phyloP scores from a whole-genome alignment of 2,329 filamentous ascomycete genomes.

The Aspergillus ochraceus region DNA sequence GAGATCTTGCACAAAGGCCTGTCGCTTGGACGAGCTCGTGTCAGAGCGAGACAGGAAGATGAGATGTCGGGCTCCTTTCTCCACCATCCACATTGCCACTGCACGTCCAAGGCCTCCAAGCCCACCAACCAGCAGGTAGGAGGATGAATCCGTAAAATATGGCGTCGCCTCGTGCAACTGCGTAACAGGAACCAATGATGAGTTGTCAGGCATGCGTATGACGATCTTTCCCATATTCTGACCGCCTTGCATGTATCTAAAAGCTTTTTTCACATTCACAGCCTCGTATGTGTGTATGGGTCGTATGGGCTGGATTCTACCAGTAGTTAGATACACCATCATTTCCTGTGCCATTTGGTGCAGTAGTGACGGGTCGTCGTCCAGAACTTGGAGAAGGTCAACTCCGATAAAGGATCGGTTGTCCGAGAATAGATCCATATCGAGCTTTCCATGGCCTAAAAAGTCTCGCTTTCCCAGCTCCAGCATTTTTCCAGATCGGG shows the following conservation, averaged over 20 bases:
- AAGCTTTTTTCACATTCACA: conserved; percentile 37
- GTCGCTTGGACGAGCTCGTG: conserved; percentile 8
- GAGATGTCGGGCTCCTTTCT: conserved; percentile 35
- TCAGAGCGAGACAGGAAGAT: conserved; percentile 35
- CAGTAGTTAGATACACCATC: conserved; percentile 1
- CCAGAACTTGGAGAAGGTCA: conserved; percentile 21
- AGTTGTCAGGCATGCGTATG: conserved; percentile 10
- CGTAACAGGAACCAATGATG: background rate
- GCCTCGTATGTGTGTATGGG: conserved; percentile 25
- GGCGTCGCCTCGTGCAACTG: conserved; percentile 1
- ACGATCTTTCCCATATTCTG: conserved; percentile 50
- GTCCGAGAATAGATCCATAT: conserved; percentile 22
- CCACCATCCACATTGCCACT: conserved; percentile 37
- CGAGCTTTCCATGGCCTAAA: conserved; percentile 19
- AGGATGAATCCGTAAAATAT: conserved; percentile 4
- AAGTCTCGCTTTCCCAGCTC: conserved; percentile 32
- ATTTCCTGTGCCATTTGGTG: conserved; percentile 11
- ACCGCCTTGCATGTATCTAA: conserved; percentile 46
- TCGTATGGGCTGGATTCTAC: conserved; percentile 16
- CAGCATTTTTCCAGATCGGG: conserved; percentile 28
- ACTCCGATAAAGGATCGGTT: conserved; percentile 26
- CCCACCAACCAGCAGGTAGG: conserved; percentile 41
- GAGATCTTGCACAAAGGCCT: conserved; percentile 24
- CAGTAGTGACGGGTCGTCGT: conserved; percentile 4
- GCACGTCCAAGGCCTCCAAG: conserved; percentile 42